Base-by-base conservation (phyloP, 768 basidiomycete species). In the Termitomyces sp. region DNA sequence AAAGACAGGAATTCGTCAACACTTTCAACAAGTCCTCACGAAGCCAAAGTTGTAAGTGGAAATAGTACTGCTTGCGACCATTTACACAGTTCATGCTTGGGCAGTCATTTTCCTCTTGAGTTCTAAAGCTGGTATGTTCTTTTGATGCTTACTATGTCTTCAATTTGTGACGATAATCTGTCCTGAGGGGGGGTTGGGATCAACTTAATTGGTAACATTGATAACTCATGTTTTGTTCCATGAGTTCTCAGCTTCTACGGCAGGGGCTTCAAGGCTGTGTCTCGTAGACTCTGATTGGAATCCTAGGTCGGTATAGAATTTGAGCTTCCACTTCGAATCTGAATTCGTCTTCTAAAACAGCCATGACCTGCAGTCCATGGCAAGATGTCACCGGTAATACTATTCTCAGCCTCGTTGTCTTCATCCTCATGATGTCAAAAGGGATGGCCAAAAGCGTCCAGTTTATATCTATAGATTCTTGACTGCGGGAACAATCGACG, bases 301-400 rank as follows among this genome's bases (percentile, higher is more conserved):
- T 71, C 94, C 94, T 37, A 91, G 90, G 87, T 85, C 50, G 50
- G 67, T 21, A 48, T 37, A 21, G 15, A 17, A 30, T n/a, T 45
- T 31, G 12, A 11, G 17, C 33, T 23, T 7, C 26, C 26, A 37
- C 28, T 15, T n/a, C 5, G 4, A 31, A 23, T 49, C 28, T 33
- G 30, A 40, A 42, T 38, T 40, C 30, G 26, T 19, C 53, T 56
- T 21, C 35, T 21, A 15, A 14, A 46, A 30, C 54, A 92, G 89
- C 64, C 90, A 90, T 64, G 97, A 99, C 72, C 70, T 94, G 17
- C 97, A 99, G 70, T 88, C 97, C 1, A 98, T 98, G 96, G 96
- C 94, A 51, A 84, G 96, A 49, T 96, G 95, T 67, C 92, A 96
- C 71, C 82, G 93, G 93, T 92, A 58, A 46, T 73, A 62, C 46